Evolutionary conservation across 768 basidiomycete species (phyloP).

Genomic region (Lactifluus volemus): DNA sequence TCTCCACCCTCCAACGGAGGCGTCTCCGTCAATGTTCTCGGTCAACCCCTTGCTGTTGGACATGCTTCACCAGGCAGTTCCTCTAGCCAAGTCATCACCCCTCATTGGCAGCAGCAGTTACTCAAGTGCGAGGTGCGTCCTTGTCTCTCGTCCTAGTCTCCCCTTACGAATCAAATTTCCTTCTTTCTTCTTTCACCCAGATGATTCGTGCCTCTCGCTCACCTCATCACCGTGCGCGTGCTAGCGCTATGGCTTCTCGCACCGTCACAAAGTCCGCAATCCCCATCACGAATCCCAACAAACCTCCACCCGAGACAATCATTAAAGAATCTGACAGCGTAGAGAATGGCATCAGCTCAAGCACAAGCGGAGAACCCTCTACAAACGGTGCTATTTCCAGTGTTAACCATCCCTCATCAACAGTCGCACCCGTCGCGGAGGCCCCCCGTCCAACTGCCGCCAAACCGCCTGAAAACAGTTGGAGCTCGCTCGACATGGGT

Average conservation of each 20-base stretch:
- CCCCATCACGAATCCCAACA: constrained; percentile 86
- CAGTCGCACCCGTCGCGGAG: constrained; percentile 63
- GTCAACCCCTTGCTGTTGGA: constrained; percentile 17
- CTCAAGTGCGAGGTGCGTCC: constrained; percentile 81
- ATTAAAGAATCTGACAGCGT: constrained; percentile 23
- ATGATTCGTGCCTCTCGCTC: constrained; percentile 78
- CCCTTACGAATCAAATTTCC: neutral
- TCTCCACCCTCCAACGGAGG: constrained; percentile 53
- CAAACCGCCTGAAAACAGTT: constrained; percentile 65
- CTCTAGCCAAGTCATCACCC: constrained; percentile 56
- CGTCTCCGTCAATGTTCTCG: constrained; percentile 18
- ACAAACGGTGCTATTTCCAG: constrained; percentile 29
- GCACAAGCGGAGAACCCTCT: constrained; percentile 28
- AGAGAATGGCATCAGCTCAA: constrained; percentile 13
- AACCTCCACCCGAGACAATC: constrained; percentile 36
- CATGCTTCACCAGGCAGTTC: constrained; percentile 23
- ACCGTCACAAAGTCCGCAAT: constrained; percentile 82
- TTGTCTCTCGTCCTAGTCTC: constrained; percentile 20
- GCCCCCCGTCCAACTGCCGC: constrained; percentile 54
- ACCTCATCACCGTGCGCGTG: constrained; percentile 89
- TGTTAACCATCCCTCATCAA: constrained; percentile 64
- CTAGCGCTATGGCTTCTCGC: constrained; percentile 90
- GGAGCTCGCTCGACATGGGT: constrained; percentile 94
- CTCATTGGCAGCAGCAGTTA: constrained; percentile 91
- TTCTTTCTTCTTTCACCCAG: constrained; percentile 30